phyloP scores from a whole-genome alignment of 352 stramenopile genomes.

The Phytopythium kandeliae region DNA sequence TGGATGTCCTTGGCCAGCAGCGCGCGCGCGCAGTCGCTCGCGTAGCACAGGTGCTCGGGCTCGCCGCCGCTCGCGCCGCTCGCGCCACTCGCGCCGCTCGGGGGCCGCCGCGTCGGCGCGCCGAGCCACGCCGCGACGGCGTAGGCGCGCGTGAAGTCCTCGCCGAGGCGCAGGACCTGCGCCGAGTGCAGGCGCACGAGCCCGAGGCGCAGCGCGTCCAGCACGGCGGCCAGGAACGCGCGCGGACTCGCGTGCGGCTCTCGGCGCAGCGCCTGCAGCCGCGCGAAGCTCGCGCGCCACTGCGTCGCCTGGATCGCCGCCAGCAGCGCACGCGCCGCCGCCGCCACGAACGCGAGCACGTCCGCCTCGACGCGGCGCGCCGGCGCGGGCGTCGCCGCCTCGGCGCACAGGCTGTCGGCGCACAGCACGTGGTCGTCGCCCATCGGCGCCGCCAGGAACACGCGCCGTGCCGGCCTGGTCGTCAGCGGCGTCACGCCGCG shows the following conservation, averaged over 20 bases:
- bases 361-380: conserved; percentile 39
- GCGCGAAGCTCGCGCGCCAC: conserved; percentile 38
- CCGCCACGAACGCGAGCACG: conserved; percentile 41
- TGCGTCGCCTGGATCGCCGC: conserved; percentile 27
- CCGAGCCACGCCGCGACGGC: conserved; percentile 49
- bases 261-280: conserved; percentile 22
- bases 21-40: conserved; percentile 29
- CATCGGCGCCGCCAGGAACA: conserved; percentile 38
- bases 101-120: conserved; percentile 15
- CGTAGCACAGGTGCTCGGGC: conserved; percentile 48
- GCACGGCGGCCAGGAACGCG: conserved; percentile 25
- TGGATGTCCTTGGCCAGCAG: conserved; percentile 43
- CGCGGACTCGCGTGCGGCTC: conserved; percentile 31
- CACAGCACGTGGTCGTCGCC: conserved; percentile 50
- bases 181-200: conserved; percentile 54
- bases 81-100: not conserved
- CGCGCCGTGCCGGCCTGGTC: conserved; percentile 20
- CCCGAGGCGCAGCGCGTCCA: conserved; percentile 42
- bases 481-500: conserved; percentile 14
- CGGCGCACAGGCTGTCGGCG: conserved; percentile 42
- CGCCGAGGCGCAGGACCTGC: conserved; percentile 54
- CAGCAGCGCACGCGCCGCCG: conserved; percentile 23
- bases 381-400: conserved; percentile 31
- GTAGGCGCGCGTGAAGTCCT: conserved; percentile 59
- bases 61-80: not conserved